Percentiles rank a stretch among this genome's conserved stretches.
Conservation (phyloP, 139 green algal species). For the Chlorella sp. region DNA sequence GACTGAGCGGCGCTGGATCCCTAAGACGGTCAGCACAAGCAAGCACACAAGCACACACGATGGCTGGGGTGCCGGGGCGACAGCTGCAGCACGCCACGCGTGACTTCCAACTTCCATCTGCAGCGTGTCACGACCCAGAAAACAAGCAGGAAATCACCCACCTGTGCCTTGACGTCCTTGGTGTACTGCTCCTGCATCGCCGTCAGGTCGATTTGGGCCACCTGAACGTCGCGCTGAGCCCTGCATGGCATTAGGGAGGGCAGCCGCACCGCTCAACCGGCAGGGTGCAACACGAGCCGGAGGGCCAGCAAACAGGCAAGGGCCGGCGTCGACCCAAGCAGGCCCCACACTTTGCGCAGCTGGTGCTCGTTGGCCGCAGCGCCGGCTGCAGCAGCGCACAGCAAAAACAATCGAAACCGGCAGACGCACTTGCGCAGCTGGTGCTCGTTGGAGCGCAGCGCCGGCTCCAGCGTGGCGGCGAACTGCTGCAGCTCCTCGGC, state of each 20-base stretch:
- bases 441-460: slow-evolving; percentile 16
- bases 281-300: no score
- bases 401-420: no score
- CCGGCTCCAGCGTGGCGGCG: slow-evolving; percentile 27
- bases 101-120: no score
- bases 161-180: slow-evolving; percentile 23
- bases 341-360: neutral
- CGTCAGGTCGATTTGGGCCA: slow-evolving; percentile 37
- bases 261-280: neutral
- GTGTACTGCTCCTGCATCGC: slow-evolving; percentile 50
- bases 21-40: no score
- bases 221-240: neutral
- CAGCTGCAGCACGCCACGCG: no score
- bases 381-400: no score
- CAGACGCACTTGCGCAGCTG: slow-evolving; percentile 16
- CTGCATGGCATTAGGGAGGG: slow-evolving; percentile 1
- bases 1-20: no score
- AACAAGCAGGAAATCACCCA: neutral
- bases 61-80: no score
- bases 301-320: no score
- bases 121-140: no score
- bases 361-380: neutral
- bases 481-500: slow-evolving; percentile 52
- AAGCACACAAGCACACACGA: no score
- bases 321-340: neutral